Evolutionary conservation across 352 stramenopile genomes (phyloP), one percentile per base, ranked within the genome.

Genomic region (Paralagenidium karlingii): DNA sequence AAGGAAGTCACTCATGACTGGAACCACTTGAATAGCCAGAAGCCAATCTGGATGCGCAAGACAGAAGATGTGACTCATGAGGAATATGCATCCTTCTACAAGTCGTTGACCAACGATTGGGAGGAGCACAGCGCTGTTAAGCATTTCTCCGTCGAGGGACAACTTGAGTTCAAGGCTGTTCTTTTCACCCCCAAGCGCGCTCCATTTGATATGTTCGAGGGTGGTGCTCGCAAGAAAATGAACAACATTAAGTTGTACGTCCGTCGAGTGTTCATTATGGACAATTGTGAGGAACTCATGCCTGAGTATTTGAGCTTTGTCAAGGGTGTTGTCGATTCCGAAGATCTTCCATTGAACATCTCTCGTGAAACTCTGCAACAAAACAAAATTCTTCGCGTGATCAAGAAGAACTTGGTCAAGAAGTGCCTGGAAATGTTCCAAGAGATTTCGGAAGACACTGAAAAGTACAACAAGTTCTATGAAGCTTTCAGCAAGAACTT

Each of bases 161-260:
- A 99, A 70, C 76, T 99, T 16, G 96, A 99, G 67, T 99, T 99
- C 83, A 93, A 94, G 56, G 93, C 96, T 19, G 94, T 98, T 13
- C 73, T 99, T 22, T 99, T 97, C 67, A 86, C 94, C 29, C 96
- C 96, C 34, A 99, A 98, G 81, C 91, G 96, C 52, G 96, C 96
- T 25, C 95, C 96, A 21, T 99, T 99, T 60, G 95, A 99, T 71
- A 98, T 99, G 94, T 99, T 99, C 57, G 96, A 99, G 61, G 92
- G 94, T 36, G 94, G 92, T 58, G 81, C 74, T 39, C 98, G 98
- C 78, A 99, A 99, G 85, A 99, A 99, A 91, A 59, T 87, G 37
- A 99, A 99, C 84, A 97, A 97, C 76, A 98, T 98, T 61, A 98
- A 98, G 80, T 60, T 98, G 29, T 99, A 99, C 66, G 96, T 99